Evolutionary conservation across 2,329 filamentous ascomycete species (phyloP).

Genomic region (Exophiala aquamarina): DNA sequence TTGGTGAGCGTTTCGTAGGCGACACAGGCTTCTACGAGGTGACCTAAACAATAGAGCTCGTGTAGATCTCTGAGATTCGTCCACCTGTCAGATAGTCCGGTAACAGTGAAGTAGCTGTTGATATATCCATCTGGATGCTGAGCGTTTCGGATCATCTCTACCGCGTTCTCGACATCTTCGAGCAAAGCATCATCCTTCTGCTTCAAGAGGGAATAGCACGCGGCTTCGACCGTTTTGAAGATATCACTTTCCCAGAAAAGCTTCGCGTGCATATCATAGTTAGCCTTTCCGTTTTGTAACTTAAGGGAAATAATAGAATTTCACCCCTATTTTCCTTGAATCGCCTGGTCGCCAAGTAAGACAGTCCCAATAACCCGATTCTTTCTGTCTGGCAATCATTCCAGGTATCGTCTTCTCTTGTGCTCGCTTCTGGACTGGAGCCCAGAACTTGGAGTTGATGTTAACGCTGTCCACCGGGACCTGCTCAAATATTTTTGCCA

Average conservation of each 20-base stretch:
- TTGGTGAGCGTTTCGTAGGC: slow-evolving; percentile 57
- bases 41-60: slow-evolving; percentile 62
- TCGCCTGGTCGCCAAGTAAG: no score
- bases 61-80: slow-evolving; percentile 62
- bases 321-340: no score
- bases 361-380: no score
- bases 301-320: no score
- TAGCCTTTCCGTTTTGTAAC: no score
- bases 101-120: slow-evolving; percentile 62
- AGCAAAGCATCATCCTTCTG: slow-evolving; percentile 46
- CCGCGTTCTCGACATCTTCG: slow-evolving; percentile 53
- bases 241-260: slow-evolving; percentile 61
- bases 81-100: slow-evolving; percentile 55
- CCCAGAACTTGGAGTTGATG: no score
- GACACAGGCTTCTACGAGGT: slow-evolving; percentile 61
- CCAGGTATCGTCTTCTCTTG: no score
- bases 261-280: no score
- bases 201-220: slow-evolving; percentile 54
- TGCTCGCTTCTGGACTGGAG: no score
- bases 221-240: slow-evolving; percentile 62
- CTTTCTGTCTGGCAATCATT: no score
- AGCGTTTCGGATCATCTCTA: slow-evolving; percentile 56
- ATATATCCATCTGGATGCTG: slow-evolving; percentile 62
- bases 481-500: no score
- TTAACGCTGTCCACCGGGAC: no score